Percentiles rank a stretch among this genome's conserved stretches.
These are phyloP conservation scores for Sugiyamaella americana DNA, from an alignment of 805 yeast genomes.

Conservation along the genomic window DNA sequence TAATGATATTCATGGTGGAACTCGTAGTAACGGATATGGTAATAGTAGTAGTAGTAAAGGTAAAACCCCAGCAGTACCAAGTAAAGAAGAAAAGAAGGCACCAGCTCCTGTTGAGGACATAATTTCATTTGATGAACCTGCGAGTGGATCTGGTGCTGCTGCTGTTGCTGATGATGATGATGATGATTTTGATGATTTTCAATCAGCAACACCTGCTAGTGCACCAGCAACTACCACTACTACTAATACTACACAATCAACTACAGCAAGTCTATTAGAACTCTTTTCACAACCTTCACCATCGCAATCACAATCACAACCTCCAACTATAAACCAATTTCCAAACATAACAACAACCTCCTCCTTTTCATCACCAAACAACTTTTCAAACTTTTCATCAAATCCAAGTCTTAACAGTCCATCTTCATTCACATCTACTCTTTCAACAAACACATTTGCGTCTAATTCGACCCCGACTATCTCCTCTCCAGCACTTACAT, in stretches of 20 bases:
- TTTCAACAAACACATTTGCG: constrained; percentile 1
- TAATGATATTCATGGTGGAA: constrained; percentile 1
- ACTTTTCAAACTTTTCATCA: constrained; percentile 12
- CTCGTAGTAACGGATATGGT: background rate
- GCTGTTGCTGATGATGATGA: constrained; percentile 39
- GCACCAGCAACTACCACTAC: constrained; percentile 7
- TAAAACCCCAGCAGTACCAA: constrained; percentile 7
- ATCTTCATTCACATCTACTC: constrained; percentile 11
- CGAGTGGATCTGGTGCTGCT: constrained; percentile 21
- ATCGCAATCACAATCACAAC: background rate
- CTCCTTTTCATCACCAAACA: background rate
- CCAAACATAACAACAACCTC: too few species aligned
- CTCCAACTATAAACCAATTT: background rate
- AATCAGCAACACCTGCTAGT: constrained; percentile 44
- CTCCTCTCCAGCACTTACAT: background rate
- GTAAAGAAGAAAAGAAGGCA: background rate
- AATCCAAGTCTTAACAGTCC: constrained; percentile 11
- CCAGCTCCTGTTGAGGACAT: constrained; percentile 20
- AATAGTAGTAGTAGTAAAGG: background rate
- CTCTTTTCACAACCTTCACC: constrained; percentile 16
- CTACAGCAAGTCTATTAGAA: constrained; percentile 19
- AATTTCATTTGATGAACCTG: constrained; percentile 25
- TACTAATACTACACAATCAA: constrained; percentile 14
- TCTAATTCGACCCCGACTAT: constrained; percentile 15
- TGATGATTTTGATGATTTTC: constrained; percentile 62